Conservation (phyloP, 2,329 filamentous ascomycete genomes). For the Westerdykella aurantiaca region DNA sequence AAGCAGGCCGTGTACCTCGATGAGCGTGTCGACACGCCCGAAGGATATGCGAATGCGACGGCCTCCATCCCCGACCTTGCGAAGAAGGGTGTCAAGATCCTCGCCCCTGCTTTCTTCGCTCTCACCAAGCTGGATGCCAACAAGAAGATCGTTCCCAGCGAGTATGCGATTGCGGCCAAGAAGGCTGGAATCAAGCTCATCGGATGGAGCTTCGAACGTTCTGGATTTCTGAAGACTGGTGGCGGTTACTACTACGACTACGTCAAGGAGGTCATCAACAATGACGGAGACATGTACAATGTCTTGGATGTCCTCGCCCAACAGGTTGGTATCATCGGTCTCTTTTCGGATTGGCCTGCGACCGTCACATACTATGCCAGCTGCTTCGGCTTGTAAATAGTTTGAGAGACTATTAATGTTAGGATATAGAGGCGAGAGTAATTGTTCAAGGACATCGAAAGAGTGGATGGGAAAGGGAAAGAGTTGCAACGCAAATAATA, state of each 20-base stretch:
- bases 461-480: too few species aligned
- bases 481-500: not conserved
- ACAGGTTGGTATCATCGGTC: constrained; percentile 55
- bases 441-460: too few species aligned
- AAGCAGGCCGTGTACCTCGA: constrained; percentile 61
- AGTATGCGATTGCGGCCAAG: constrained; percentile 57
- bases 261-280: constrained; percentile 47
- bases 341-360: constrained; percentile 66
- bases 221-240: constrained; percentile 51
- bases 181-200: constrained; percentile 59
- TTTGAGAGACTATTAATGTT: not conserved
- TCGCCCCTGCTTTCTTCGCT: constrained; percentile 59
- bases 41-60: constrained; percentile 50
- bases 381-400: constrained; percentile 49
- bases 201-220: constrained; percentile 64
- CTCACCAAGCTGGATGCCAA: constrained; percentile 50
- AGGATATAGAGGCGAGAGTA: not conserved
- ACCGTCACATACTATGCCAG: constrained; percentile 68
- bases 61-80: constrained; percentile 53
- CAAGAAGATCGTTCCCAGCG: constrained; percentile 55
- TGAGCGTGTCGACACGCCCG: constrained; percentile 48
- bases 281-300: constrained; percentile 60
- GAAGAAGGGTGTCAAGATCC: constrained; percentile 54
- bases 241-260: constrained; percentile 39
- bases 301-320: constrained; percentile 60